Base-by-base conservation (phyloP, 1,284 basidiomycete species). In the Ganoderma resinaceum region DNA sequence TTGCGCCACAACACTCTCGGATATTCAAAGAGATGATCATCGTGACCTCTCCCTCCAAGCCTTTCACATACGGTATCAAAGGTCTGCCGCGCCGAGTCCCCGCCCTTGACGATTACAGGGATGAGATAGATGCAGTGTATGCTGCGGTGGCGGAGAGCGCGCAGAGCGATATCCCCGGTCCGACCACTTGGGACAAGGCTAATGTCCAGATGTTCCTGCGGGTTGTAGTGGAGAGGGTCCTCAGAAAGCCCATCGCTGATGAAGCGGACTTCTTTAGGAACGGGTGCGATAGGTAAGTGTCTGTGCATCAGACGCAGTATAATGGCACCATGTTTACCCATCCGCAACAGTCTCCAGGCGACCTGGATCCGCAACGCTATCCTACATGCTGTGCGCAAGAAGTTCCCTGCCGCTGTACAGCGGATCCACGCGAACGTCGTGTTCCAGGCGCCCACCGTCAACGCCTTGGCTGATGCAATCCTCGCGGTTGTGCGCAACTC, bases 11-110 rank as follows among this genome's bases (percentile, higher is more conserved):
- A 59, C 80, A 81, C 66, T 82, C 80, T 1, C 71, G 80, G 18
- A 61, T 81, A 16, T 80, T 81, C 75, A 81, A 81, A 64, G 80
- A 81, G 79, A 80, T 81, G 80, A 78, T 81, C 42, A 37, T 81
- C 12, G 75, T 81, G 2, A 63, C 77, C 2, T 74, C 72, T 1
- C 76, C 77, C 0, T 29, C 37, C 0, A 81, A 80, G 60, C 78
- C 77, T 5, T 78, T 81, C 68, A 72, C 72, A 3, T 81, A 78
- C 67, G 82, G 79, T 2, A 75, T 76, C 0, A 83, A 83, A 67
- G 76, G 72, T 18, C 75, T 74, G 0, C 71, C 74, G 4, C 76
- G 79, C 3, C 73, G 80, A 1, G 70, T 73, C n/a, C 69, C 73
- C 3, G 73, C 78, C 26, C 66, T 81, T 14, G 42, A 60, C 0